A percentile compares a stretch with the other conserved stretches of the same genome.
phyloP scores from a whole-genome alignment of 1,139 yeast species.

The Arxiozyma heterogenica region DNA sequence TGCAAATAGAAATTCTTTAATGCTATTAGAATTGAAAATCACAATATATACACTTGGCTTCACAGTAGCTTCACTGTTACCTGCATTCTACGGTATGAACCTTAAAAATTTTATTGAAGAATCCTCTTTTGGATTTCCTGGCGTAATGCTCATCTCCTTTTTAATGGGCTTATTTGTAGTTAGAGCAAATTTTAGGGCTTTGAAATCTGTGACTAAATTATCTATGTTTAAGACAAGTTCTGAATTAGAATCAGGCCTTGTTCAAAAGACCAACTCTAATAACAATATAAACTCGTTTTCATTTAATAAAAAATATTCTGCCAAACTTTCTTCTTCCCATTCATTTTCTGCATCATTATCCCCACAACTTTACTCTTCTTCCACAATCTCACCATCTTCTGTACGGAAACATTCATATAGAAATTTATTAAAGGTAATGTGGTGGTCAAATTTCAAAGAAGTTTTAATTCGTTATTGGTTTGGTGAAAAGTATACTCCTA shows the following conservation, averaged over 20 bases:
- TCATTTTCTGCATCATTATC: too few relatives aligned
- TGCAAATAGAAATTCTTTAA: constrained; percentile 86
- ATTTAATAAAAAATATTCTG: background rate
- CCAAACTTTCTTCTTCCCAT: background rate
- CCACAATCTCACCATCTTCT: background rate
- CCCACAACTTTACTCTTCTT: background rate
- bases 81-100: constrained; percentile 92
- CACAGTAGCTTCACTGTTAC: constrained; percentile 68
- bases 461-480: constrained; percentile 14
- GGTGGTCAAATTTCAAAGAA: constrained; percentile 15
- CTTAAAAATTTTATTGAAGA: constrained; percentile 85
- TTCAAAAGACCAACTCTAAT: background rate
- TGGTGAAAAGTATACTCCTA: constrained; percentile 11
- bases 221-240: constrained; percentile 31
- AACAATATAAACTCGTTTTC: background rate
- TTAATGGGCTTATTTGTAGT: constrained; percentile 36
- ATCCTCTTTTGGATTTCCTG: constrained; percentile 41
- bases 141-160: constrained; percentile 35
- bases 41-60: constrained; percentile 83
- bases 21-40: constrained; percentile 78
- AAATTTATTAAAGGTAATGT: constrained; percentile 2
- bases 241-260: background rate
- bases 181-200: constrained; percentile 33
- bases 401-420: background rate
- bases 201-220: constrained; percentile 38